Evolutionary conservation across 192 early-diverging fungal species (phyloP).

Genomic region (Pilobolus umbonatus): DNA sequence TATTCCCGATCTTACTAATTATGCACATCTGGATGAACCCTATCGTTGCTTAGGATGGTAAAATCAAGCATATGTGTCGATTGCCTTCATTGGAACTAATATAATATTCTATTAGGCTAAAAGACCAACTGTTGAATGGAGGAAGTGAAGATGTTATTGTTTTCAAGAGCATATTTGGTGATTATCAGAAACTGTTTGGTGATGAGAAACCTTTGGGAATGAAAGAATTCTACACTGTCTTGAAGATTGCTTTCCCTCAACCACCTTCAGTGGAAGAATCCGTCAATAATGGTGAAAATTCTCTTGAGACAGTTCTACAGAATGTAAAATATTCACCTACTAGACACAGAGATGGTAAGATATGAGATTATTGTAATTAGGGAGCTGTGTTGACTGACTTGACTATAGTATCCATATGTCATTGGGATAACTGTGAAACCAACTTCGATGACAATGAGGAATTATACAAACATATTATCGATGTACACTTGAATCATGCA

Average conservation of each 20-base stretch:
- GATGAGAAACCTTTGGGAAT: slow-evolving; percentile 28
- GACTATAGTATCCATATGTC: slow-evolving; percentile 26
- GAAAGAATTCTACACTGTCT: slow-evolving; percentile 30
- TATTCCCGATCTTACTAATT: slow-evolving; percentile 36
- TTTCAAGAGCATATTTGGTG: slow-evolving; percentile 36
- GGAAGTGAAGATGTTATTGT: slow-evolving; percentile 31
- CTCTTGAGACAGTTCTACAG: slow-evolving; percentile 15
- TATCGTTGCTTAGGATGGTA: slow-evolving; percentile 56
- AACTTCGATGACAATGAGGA: slow-evolving; percentile 32
- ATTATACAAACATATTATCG: slow-evolving; percentile 42
- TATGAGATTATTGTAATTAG: neutral
- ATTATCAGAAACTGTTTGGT: slow-evolving; percentile 41
- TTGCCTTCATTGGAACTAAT: neutral
- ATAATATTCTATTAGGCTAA: slow-evolving; percentile 38
- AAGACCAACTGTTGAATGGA: slow-evolving; percentile 39
- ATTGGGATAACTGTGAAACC: slow-evolving; percentile 43
- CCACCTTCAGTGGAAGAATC: slow-evolving; percentile 11
- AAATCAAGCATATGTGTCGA: too few species aligned
- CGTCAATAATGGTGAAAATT: slow-evolving; percentile 4
- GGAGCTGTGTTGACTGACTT: neutral
- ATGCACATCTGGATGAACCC: slow-evolving; percentile 46
- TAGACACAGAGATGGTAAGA: slow-evolving; percentile 14
- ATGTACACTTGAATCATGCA: slow-evolving; percentile 35
- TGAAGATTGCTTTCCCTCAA: slow-evolving; percentile 33
- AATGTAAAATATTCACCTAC: slow-evolving; percentile 24